Evolutionary conservation across 768 basidiomycete genomes (phyloP), one percentile per base, ranked within the genome.

Genomic region (Termitomyces sp.): DNA sequence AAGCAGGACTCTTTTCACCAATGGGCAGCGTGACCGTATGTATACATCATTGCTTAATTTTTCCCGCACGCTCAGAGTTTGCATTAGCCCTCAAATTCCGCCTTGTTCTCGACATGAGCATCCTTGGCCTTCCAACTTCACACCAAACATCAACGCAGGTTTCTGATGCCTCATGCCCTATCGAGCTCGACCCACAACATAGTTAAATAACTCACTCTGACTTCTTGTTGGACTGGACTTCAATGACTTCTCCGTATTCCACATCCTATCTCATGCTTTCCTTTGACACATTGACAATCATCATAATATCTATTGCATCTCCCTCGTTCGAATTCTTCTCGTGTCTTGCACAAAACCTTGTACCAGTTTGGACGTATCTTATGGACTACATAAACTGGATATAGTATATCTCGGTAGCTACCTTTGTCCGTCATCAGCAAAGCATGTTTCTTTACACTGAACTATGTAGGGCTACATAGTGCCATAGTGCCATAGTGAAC

Each of bases 141-240:
- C 77, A 75, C 39, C 67, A 68, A 11, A 75, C 85, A 3, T 82
- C 85, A 0, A 81, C 82, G 0, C 77, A 81, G 57, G 77, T 89
- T 37, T 68, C 78, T 9, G 73, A 80, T 61, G 91, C 84, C 0
- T 72, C 78, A 25, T 90, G 88, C 60, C 93, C 92, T 1, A 79
- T 88, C 57, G 80, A 89, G 64, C 75, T 92, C 0, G 66, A 86
- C 5, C 61, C 73, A 3, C 81, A 74, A 62, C 75, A 80, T 50
- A 77, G 66, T 32, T 89, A 74, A 75, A 61, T 53, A 44, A 21
- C 34, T 45, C 7, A 30, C 30, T 39, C 4, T 53, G 54, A 32
- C 40, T 40, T 17, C 35, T 32, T 21, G n/a, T 37, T 55, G 45
- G 55, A 59, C 53, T 39, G 45, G 55, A 59, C 55, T 39, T 56